A percentile compares a stretch with the other conserved stretches of the same genome.
Evolutionary conservation across 1,284 basidiomycete genomes (phyloP).

Genomic region (Erythrobasidium hasegawianum): DNA sequence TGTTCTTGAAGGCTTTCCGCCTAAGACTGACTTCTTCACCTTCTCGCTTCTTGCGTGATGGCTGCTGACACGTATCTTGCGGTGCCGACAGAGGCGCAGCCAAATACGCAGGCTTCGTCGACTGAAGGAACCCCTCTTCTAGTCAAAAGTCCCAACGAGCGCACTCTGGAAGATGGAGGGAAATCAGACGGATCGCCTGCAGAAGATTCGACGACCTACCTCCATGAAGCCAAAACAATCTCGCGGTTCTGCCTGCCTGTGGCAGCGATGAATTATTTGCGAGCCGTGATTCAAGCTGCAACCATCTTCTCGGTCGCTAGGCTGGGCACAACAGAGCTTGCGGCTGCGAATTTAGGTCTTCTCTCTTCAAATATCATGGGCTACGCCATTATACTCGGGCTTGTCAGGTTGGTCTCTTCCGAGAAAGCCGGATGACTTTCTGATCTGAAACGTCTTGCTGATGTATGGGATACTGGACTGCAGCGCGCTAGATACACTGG

Average conservation of each 20-base stretch:
- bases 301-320: conserved; percentile 39
- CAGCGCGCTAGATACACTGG: conserved; percentile 35
- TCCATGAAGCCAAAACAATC: not conserved
- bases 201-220: not conserved
- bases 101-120: not conserved
- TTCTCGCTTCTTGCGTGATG: too few species aligned
- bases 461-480: conserved; percentile 31
- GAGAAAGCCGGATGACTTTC: too few species aligned
- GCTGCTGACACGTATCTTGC: too few species aligned
- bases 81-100: too few species aligned
- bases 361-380: conserved; percentile 41
- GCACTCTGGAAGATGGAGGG: not conserved
- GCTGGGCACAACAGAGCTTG: conserved; percentile 44
- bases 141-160: not conserved
- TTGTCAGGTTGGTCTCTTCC: not conserved
- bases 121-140: not conserved
- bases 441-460: too few species aligned
- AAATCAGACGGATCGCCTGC: not conserved
- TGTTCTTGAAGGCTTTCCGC: too few species aligned
- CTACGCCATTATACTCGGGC: conserved; percentile 38
- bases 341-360: conserved; percentile 39
- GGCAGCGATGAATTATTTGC: not conserved
- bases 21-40: too few species aligned
- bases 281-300: not conserved
- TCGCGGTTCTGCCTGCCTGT: not conserved